Percentiles rank a stretch among this genome's conserved stretches.
These are phyloP conservation scores for Geotrichum histeridarum DNA, from an alignment of 1,139 yeast species.

Conservation along the genomic window DNA sequence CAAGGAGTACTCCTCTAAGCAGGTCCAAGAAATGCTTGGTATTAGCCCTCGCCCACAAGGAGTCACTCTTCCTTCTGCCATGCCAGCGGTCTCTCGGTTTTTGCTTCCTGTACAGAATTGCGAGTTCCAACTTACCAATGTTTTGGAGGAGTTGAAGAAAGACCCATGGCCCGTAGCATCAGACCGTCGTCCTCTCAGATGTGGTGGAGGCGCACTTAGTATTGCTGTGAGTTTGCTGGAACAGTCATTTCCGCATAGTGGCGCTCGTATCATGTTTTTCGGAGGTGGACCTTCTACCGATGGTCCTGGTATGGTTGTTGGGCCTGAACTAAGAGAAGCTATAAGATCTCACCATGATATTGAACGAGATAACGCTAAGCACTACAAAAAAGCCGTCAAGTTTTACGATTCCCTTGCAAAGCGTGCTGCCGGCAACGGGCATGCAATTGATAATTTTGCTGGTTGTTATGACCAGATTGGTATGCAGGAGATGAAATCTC, in stretches of 20 bases:
- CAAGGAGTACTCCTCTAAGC: constrained; percentile 75
- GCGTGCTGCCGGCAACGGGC: constrained; percentile 66
- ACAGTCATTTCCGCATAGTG: constrained; percentile 80
- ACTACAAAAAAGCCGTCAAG: constrained; percentile 78
- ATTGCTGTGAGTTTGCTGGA: constrained; percentile 81
- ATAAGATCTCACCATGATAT: constrained; percentile 96
- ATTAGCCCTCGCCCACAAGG: constrained; percentile 39
- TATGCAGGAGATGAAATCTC: constrained; percentile 83
- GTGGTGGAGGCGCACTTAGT: constrained; percentile 88
- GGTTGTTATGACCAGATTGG: constrained; percentile 97
- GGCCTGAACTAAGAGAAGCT: constrained; percentile 88
- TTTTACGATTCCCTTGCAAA: constrained; percentile 72
- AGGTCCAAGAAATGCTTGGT: constrained; percentile 70
- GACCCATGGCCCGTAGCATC: constrained; percentile 93
- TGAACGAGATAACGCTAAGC: constrained; percentile 83
- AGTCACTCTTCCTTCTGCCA: constrained; percentile 24
- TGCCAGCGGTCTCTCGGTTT: constrained; percentile 59
- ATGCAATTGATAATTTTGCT: constrained; percentile 82
- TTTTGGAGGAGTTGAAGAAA: constrained; percentile 69
- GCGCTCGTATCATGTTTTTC: constrained; percentile 85
- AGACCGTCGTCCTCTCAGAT: constrained; percentile 84
- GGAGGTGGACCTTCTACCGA: constrained; percentile 96
- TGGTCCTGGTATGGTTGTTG: constrained; percentile 92
- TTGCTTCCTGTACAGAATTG: constrained; percentile 81
- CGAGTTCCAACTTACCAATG: constrained; percentile 77